A percentile compares a stretch with the other conserved stretches of the same genome.
phyloP scores from a whole-genome alignment of 1,284 basidiomycete species.

The Malassezia dermatis region DNA sequence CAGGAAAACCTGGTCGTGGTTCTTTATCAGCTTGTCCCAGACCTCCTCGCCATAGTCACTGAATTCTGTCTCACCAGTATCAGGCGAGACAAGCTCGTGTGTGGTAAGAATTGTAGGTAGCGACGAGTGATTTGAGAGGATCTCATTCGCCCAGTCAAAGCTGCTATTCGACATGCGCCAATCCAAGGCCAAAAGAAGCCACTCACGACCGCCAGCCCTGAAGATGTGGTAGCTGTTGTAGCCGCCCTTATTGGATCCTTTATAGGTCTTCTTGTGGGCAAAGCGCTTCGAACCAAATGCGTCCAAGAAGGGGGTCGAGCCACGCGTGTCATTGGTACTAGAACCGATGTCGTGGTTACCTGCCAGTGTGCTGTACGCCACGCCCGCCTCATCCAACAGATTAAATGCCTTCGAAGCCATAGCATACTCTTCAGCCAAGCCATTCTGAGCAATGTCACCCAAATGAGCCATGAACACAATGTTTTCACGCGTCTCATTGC shows the following conservation, averaged over 20 bases:
- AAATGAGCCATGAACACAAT: slow-evolving; percentile 7
- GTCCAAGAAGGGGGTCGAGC: slow-evolving; percentile 3
- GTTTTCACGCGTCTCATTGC: not conserved
- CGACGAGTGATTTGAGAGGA: not conserved
- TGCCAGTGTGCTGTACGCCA: slow-evolving; percentile 4
- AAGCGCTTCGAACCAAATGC: not conserved
- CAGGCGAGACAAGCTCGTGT: slow-evolving; percentile 1
- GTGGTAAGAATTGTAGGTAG: slow-evolving; percentile 3
- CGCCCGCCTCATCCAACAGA: not conserved
- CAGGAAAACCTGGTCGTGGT: slow-evolving; percentile 1
- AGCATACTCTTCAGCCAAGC: slow-evolving; percentile 1
- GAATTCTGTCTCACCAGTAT: slow-evolving; percentile 1
- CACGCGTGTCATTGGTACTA: slow-evolving; percentile 3
- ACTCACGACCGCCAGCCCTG: slow-evolving; percentile 1
- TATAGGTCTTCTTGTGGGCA: not conserved
- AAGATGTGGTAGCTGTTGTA: slow-evolving; percentile 8
- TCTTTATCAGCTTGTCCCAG: not conserved
- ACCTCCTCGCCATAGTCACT: slow-evolving; percentile 1
- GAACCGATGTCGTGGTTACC: slow-evolving; percentile 6
- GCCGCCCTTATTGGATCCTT: not conserved
- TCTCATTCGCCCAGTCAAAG: slow-evolving; percentile 2
- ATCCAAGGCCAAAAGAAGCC: slow-evolving; percentile 1
- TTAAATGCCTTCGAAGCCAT: not conserved
- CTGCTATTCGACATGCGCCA: slow-evolving; percentile 5
- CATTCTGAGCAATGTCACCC: slow-evolving; percentile 3